Evolutionary conservation across 192 early-diverging fungal genomes (phyloP).

Genomic region (Chytriomyces confervae): DNA sequence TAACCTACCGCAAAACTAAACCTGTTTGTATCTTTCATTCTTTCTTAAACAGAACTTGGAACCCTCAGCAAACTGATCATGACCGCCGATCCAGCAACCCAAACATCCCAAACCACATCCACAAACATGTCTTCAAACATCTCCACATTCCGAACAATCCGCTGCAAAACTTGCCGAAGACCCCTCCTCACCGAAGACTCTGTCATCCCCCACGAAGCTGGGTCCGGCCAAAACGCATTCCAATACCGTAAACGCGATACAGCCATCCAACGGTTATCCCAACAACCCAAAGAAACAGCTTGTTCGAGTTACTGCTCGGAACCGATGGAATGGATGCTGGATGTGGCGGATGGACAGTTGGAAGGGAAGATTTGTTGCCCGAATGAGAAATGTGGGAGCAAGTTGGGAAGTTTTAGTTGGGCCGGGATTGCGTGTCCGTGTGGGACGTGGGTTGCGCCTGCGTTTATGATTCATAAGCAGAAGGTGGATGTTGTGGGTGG

Average conservation of each 20-base stretch:
- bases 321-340: constrained; percentile 36
- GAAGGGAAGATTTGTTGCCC: constrained; percentile 27
- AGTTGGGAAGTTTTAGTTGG: constrained; percentile 25
- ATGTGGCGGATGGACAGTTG: constrained; percentile 21
- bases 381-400: constrained; percentile 12
- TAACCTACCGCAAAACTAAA: no score
- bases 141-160: neutral
- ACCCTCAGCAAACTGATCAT: constrained; percentile 25
- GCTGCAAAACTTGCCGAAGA: constrained; percentile 18
- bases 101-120: neutral
- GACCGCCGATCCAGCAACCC: constrained; percentile 24
- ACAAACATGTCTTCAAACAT: neutral
- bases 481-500: constrained; percentile 28
- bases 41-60: constrained; percentile 5
- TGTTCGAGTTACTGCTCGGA: constrained; percentile 20
- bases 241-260: constrained; percentile 30
- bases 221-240: constrained; percentile 22
- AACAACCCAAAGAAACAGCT: neutral
- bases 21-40: neutral
- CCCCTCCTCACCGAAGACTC: constrained; percentile 1
- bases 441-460: constrained; percentile 32
- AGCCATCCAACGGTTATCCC: neutral
- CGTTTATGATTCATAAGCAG: constrained; percentile 31
- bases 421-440: constrained; percentile 30
- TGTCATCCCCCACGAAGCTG: constrained; percentile 25